These are phyloP conservation scores for Pittosporum tobira DNA, from an alignment of 129 eudicot species.

Conservation along the genomic window DNA sequence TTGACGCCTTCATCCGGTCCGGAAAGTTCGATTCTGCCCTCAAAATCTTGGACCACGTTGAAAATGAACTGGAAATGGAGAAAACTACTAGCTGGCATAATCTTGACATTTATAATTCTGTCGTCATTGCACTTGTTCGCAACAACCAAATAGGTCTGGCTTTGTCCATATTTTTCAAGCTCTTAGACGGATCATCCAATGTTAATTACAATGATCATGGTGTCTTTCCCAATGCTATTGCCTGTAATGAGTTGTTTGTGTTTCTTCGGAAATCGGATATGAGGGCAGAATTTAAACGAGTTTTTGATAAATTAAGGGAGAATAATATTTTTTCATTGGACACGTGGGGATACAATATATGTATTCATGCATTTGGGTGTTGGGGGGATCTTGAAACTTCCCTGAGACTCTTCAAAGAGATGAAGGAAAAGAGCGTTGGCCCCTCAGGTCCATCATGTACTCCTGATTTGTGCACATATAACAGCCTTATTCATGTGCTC, in stretches of 20 bases:
- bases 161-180: constrained; percentile 45
- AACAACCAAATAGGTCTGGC: constrained; percentile 49
- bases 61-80: constrained; percentile 23
- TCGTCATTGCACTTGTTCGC: constrained; percentile 60
- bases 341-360: constrained; percentile 71
- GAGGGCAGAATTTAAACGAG: constrained; percentile 43
- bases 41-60: constrained; percentile 48
- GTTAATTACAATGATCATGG: constrained; percentile 8
- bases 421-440: constrained; percentile 43
- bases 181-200: constrained; percentile 36
- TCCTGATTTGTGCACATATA: constrained; percentile 86
- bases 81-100: constrained; percentile 18
- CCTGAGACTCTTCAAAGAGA: constrained; percentile 71
- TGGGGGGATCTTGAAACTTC: constrained; percentile 77
- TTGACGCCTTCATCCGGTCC: constrained; percentile 55
- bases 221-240: constrained; percentile 32
- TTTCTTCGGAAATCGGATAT: constrained; percentile 54
- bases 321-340: constrained; percentile 42
- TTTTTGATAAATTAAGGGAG: constrained; percentile 42
- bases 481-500: constrained; percentile 71
- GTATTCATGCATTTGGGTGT: constrained; percentile 77
- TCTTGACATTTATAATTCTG: constrained; percentile 47
- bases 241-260: constrained; percentile 73
- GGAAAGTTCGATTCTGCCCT: constrained; percentile 54
- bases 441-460: constrained; percentile 12